Evolutionary conservation across 208 protist genomes (phyloP).

Genomic region (Vickermania spadyakhi): DNA sequence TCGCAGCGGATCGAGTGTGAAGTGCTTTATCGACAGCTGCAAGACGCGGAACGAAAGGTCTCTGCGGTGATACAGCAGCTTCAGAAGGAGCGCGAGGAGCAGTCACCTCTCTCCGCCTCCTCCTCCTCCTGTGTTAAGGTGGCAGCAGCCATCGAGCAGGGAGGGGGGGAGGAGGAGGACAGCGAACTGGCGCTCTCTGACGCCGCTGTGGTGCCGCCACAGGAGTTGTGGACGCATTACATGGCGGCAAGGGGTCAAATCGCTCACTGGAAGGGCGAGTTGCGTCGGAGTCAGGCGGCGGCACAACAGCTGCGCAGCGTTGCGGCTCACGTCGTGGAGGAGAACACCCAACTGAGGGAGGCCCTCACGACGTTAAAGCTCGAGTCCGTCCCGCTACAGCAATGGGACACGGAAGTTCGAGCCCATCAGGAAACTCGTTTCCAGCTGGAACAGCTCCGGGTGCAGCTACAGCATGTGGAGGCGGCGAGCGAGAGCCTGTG

Average conservation of each 20-base stretch:
- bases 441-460: conserved; percentile 16
- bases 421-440: conserved; percentile 20
- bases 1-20: neutral
- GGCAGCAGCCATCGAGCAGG: neutral
- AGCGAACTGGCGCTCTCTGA: neutral
- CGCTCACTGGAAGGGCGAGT: neutral
- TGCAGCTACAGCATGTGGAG: conserved; percentile 18
- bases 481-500: conserved; percentile 5
- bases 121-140: too few relatives aligned
- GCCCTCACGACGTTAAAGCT: conserved; percentile 24
- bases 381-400: conserved; percentile 22
- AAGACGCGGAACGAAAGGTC: conserved; percentile 12
- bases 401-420: conserved; percentile 15
- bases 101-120: conserved; percentile 10
- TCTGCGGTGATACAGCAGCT: conserved; percentile 20
- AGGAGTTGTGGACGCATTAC: too few relatives aligned
- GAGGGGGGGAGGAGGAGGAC: neutral
- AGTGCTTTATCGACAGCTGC: conserved; percentile 7
- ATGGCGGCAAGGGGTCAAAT: too few relatives aligned
- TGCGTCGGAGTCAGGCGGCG: neutral
- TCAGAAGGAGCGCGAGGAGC: conserved; percentile 22
- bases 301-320: conserved; percentile 8
- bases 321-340: conserved; percentile 25
- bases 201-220: too few relatives aligned
- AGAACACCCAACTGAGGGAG: conserved; percentile 28